phyloP scores from a whole-genome alignment of 106 monocot genomes.

The Phalaenopsis equestris region DNA sequence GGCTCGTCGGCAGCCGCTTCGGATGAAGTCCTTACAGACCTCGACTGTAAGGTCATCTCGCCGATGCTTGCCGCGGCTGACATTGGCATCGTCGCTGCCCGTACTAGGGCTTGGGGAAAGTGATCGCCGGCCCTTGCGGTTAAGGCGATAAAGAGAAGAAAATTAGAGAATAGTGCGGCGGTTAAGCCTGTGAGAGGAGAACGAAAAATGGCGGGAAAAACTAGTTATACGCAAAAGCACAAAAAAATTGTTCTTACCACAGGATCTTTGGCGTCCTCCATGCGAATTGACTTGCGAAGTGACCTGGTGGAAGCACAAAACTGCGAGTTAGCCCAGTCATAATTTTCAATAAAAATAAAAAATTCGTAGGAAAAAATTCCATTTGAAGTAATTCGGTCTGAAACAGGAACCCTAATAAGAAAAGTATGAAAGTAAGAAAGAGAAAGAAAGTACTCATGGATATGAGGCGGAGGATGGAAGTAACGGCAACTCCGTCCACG shows the following conservation, averaged over 20 bases:
- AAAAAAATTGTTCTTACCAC: neutral
- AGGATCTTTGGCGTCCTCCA: neutral
- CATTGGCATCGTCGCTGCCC: neutral
- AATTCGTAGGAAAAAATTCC: neutral
- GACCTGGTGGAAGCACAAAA: neutral
- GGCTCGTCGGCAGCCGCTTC: constrained; percentile 11
- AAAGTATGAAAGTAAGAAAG: neutral
- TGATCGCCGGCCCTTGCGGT: neutral
- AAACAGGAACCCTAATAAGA: neutral
- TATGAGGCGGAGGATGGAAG: constrained; percentile 18
- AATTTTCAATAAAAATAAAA: neutral
- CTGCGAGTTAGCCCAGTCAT: neutral
- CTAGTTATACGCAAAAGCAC: too few species aligned
- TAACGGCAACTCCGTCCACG: constrained; percentile 24
- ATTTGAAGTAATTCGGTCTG: too few species aligned
- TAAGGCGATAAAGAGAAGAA: neutral
- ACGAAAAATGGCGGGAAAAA: too few species aligned
- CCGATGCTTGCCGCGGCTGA: neutral
- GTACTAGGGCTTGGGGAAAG: neutral
- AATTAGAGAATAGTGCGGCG: neutral
- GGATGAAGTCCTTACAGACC: neutral
- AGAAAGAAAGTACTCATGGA: neutral
- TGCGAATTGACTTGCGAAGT: neutral
- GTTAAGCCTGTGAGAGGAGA: too few species aligned
- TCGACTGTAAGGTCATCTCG: neutral